Evolutionary conservation across 768 basidiomycete genomes (phyloP), one percentile per base, ranked within the genome.

Genomic region (Harrya chromipes): DNA sequence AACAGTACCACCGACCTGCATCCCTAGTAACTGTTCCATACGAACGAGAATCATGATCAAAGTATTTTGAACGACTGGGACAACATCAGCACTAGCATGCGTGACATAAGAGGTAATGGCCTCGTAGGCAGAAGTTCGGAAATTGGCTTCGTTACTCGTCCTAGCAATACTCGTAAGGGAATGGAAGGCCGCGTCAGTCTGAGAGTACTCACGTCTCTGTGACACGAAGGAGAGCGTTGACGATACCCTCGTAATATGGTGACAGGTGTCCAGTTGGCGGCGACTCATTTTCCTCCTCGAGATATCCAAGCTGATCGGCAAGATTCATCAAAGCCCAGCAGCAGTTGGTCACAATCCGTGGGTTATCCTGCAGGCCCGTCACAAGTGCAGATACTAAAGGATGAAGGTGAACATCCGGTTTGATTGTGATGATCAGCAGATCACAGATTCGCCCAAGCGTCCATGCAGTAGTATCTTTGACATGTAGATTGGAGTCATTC

Each of bases 391-490:
- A 78, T 49, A 98, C 74, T 46, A 99, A 76, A 9, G 84, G 80
- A 53, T 89, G 86, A 9, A 99, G 75, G 66, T 97, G 92, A 2
- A 87, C 80, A 56, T 94, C 91, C 2, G 89, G 85, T 62, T 94
- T 89, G 73, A 99, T 94, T 16, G 85, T 82, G 41, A 79, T 70
- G 58, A 94, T 83, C 57, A 97, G 75, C 49, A 91, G 71, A 62
- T 98, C 97, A 63, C 93, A 95, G 56, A 99, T 95, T 35, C 93
- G 78, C 17, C 94, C 94, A 13, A 99, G 78, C 1, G 97, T 98
- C 95, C 95, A 99, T 3, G 97, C 94, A 23, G 91, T 92, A 1
- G 94, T 95, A 67, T 98, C 97, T 70, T 94, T 91, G 58, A 99
- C 95, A 52, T 92, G 88, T 2, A 81, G 40, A 55, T 94, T 84